Percentiles rank a stretch among this genome's conserved stretches.
Conservation (phyloP, 2,329 filamentous ascomycete species). For the Beauveria australis region DNA sequence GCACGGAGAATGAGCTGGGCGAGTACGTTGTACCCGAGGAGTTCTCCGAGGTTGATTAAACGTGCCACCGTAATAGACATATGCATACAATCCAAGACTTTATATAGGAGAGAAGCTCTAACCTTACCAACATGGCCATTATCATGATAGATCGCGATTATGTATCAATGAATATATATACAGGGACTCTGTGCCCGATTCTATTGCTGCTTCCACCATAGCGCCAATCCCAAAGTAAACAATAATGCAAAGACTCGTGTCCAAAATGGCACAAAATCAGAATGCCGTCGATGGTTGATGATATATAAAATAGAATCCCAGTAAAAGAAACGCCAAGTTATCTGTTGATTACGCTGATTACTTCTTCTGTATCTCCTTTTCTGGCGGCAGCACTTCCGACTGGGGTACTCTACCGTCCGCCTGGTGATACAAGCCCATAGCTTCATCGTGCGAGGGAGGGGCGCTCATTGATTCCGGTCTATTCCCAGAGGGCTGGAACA, state of each 20-base stretch:
- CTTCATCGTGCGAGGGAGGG: constrained; percentile 21
- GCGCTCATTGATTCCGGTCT: background rate
- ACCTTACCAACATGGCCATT: background rate
- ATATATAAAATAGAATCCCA: background rate
- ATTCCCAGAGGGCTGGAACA: background rate
- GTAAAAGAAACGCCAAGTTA: background rate
- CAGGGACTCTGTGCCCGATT: background rate
- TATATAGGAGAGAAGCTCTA: background rate
- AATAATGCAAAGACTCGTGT: background rate
- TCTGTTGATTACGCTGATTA: background rate
- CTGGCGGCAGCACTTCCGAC: constrained; percentile 14
- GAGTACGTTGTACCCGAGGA: constrained; percentile 29
- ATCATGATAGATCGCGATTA: background rate
- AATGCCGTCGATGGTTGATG: background rate
- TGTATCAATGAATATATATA: background rate
- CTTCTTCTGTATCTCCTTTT: constrained; percentile 16
- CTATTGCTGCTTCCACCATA: background rate
- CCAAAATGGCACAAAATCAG: background rate
- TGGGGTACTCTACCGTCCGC: constrained; percentile 19
- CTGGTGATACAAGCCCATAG: constrained; percentile 24
- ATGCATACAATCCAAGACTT: background rate
- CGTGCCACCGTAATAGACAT: background rate
- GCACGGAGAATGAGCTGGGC: constrained; percentile 28
- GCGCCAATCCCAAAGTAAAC: background rate
- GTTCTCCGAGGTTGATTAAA: constrained; percentile 26